A percentile compares a stretch with the other conserved stretches of the same genome.
Conservation (phyloP, 257 asterid genomes). For the Fraxinus cuspidata region DNA sequence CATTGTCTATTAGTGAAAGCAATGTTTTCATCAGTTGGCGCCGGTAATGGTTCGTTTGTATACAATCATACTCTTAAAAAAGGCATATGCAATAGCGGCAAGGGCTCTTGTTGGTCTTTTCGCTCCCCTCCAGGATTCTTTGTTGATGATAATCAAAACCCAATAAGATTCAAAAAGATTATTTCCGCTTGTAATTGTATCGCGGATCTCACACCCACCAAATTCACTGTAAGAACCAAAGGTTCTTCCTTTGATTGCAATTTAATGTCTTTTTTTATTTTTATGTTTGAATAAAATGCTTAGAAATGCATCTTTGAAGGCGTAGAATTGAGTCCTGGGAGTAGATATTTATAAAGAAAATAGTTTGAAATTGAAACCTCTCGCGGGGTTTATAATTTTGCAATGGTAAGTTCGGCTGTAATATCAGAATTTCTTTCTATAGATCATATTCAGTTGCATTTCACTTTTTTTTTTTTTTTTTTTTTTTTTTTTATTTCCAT, state of each 20-base stretch:
- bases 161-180: constrained; percentile 41
- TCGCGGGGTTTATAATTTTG: not conserved
- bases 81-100: constrained; percentile 15
- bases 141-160: constrained; percentile 27
- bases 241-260: not conserved
- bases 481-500: too few relatives aligned
- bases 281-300: constrained; percentile 1
- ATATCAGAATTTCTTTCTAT: not conserved
- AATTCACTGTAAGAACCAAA: constrained; percentile 39
- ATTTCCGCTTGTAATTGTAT: constrained; percentile 53
- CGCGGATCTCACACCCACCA: constrained; percentile 48
- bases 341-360: not conserved
- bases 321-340: not conserved
- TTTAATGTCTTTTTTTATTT: not conserved
- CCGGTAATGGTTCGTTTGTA: constrained; percentile 31
- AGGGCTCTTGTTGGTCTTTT: constrained; percentile 26
- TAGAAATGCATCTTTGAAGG: not conserved
- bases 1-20: not conserved
- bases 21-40: constrained; percentile 35
- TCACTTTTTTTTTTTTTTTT: not conserved
- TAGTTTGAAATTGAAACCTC: not conserved
- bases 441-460: not conserved
- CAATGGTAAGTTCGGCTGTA: not conserved
- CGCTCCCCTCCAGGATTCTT: constrained; percentile 26
- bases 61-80: constrained; percentile 25